Evolutionary conservation across 352 stramenopile species (phyloP).

Genomic region (Phytophthora meadii): DNA sequence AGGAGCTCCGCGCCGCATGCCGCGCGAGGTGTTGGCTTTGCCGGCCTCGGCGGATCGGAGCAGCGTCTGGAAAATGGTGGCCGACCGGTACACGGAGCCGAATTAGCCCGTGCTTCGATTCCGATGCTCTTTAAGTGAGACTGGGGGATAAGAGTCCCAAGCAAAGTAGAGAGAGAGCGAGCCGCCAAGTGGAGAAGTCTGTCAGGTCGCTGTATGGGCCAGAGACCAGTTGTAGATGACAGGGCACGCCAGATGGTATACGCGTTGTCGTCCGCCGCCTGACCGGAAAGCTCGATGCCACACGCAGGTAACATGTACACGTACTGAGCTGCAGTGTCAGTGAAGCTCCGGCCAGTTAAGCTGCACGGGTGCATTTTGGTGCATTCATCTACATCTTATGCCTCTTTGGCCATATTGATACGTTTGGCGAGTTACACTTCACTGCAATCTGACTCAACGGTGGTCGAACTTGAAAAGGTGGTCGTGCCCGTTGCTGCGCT

Average conservation of each 20-base stretch:
- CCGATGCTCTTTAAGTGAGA: conserved; percentile 14
- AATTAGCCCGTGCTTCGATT: conserved; percentile 18
- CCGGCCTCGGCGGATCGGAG: conserved; percentile 22
- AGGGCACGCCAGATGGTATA: conserved; percentile 20
- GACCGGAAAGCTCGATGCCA: conserved; percentile 20
- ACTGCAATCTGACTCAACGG: conserved; percentile 4
- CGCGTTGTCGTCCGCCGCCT: conserved; percentile 14
- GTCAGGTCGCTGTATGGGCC: conserved; percentile 18
- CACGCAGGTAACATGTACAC: background rate
- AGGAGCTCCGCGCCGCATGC: conserved; percentile 43
- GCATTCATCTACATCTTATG: background rate
- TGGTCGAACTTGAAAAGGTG: conserved; percentile 16
- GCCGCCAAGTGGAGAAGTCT: conserved; percentile 19
- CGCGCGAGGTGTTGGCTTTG: conserved; percentile 21
- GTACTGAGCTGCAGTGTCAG: conserved; percentile 6
- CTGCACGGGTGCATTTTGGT: background rate
- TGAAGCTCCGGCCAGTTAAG: conserved; percentile 14
- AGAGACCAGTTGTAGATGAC: conserved; percentile 29
- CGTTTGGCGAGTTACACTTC: background rate
- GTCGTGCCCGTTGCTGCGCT: conserved; percentile 22
- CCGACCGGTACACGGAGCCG: background rate
- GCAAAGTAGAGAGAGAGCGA: conserved; percentile 20
- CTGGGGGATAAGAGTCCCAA: conserved; percentile 26
- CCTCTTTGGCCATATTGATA: background rate
- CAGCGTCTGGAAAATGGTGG: conserved; percentile 33